Evolutionary conservation across 768 basidiomycete species (phyloP).

Genomic region (Phanerodontia chrysosporium): DNA sequence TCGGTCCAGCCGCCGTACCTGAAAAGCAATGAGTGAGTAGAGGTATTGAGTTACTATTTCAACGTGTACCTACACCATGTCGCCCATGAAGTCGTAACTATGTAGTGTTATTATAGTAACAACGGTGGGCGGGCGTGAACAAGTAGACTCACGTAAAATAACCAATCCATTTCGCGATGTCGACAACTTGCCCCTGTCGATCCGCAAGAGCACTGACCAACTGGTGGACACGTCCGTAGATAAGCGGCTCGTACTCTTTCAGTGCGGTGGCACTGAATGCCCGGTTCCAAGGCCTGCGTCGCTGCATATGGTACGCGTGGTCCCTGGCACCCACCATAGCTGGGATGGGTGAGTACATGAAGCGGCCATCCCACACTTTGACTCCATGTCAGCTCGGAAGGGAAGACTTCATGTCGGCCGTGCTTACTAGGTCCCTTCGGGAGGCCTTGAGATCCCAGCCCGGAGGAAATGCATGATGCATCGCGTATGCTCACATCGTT

Average conservation of each 20-base stretch:
- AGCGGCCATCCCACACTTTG: not conserved
- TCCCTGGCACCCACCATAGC: constrained; percentile 31
- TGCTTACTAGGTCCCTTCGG: constrained; percentile 16
- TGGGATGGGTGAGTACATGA: not conserved
- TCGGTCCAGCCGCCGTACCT: constrained; percentile 38
- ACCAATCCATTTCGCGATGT: constrained; percentile 31
- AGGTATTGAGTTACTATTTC: too few relatives aligned
- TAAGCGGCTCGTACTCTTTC: constrained; percentile 38
- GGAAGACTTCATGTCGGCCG: not conserved
- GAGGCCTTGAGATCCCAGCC: constrained; percentile 14
- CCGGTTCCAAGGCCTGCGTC: constrained; percentile 40
- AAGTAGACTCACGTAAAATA: constrained; percentile 33
- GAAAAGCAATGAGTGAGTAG: not conserved
- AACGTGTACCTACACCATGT: constrained; percentile 7
- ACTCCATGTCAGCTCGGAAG: too few relatives aligned
- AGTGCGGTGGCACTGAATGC: constrained; percentile 37
- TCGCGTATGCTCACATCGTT: constrained; percentile 16
- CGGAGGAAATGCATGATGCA: constrained; percentile 6
- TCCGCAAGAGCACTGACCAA: not conserved
- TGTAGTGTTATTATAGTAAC: not conserved
- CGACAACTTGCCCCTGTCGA: constrained; percentile 23
- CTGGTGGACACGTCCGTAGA: constrained; percentile 26
- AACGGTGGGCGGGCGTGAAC: not conserved
- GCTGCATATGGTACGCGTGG: constrained; percentile 33
- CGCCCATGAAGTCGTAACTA: constrained; percentile 11